phyloP scores from a whole-genome alignment of 2,329 filamentous ascomycete genomes.

The Exophiala xenobiotica region DNA sequence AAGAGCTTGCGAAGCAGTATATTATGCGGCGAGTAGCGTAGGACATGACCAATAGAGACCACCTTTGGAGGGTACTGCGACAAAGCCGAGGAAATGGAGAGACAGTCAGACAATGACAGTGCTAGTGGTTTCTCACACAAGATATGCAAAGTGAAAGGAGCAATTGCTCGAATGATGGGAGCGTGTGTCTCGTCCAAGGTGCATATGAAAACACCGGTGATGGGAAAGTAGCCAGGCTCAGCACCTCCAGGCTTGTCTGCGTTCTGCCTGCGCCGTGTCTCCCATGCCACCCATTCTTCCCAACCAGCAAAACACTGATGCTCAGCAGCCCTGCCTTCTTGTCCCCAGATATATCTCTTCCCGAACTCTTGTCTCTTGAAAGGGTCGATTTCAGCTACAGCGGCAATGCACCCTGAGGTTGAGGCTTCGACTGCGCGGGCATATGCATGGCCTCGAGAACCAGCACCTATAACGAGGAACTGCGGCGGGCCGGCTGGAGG shows the following conservation, averaged over 20 bases:
- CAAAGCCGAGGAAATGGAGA: conserved; percentile 46
- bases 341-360: conserved; percentile 69
- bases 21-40: conserved; percentile 92
- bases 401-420: conserved; percentile 55
- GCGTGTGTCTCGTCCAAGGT: conserved; percentile 87
- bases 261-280: conserved; percentile 60
- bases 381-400: conserved; percentile 75
- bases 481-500: conserved; percentile 17
- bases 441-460: conserved; percentile 74
- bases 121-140: conserved; percentile 96
- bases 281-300: conserved; percentile 70
- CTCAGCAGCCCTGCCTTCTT: conserved; percentile 45
- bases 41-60: conserved; percentile 90
- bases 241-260: conserved; percentile 46
- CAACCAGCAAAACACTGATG: conserved; percentile 73
- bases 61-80: conserved; percentile 46
- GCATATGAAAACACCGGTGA: conserved; percentile 62
- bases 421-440: conserved; percentile 63
- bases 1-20: conserved; percentile 77
- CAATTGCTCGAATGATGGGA: conserved; percentile 73
- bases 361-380: conserved; percentile 76
- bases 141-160: conserved; percentile 70
- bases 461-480: conserved; percentile 78
- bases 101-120: conserved; percentile 73
- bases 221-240: conserved; percentile 51